phyloP scores from a whole-genome alignment of 73 alveolate species.

The Paramecium biaurelia region DNA sequence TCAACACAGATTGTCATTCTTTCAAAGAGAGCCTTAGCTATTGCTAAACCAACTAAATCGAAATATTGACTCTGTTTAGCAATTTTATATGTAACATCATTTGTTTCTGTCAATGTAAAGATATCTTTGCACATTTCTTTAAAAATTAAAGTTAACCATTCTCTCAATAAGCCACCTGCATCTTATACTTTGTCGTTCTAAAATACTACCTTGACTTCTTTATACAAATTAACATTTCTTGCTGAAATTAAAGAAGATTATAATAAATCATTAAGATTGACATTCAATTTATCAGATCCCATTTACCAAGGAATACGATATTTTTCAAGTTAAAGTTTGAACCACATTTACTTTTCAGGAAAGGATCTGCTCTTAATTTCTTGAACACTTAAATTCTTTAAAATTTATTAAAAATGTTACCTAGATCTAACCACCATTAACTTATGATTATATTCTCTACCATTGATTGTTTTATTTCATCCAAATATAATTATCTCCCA shows the following conservation, averaged over 20 bases:
- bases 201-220: slow-evolving; percentile 70
- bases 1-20: slow-evolving; percentile 86
- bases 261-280: slow-evolving; percentile 18
- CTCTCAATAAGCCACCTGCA: slow-evolving; percentile 74
- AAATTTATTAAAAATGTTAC: background rate
- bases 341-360: slow-evolving; percentile 59
- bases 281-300: slow-evolving; percentile 46
- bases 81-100: slow-evolving; percentile 64
- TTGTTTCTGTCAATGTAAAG: slow-evolving; percentile 52
- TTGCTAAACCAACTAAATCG: slow-evolving; percentile 84
- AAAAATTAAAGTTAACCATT: slow-evolving; percentile 62
- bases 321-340: slow-evolving; percentile 59
- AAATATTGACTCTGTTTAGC: slow-evolving; percentile 50
- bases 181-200: slow-evolving; percentile 69
- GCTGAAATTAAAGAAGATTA: background rate
- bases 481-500: slow-evolving; percentile 43
- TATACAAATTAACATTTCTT: slow-evolving; percentile 33
- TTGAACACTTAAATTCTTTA: background rate
- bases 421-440: background rate
- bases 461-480: background rate
- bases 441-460: background rate
- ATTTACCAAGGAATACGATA: slow-evolving; percentile 66
- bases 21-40: slow-evolving; percentile 90
- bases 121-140: slow-evolving; percentile 53
- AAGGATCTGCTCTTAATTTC: background rate